A percentile compares a stretch with the other conserved stretches of the same genome.
Conservation (phyloP, 164 flowering plant genomes). For the Platanus orientalis region DNA sequence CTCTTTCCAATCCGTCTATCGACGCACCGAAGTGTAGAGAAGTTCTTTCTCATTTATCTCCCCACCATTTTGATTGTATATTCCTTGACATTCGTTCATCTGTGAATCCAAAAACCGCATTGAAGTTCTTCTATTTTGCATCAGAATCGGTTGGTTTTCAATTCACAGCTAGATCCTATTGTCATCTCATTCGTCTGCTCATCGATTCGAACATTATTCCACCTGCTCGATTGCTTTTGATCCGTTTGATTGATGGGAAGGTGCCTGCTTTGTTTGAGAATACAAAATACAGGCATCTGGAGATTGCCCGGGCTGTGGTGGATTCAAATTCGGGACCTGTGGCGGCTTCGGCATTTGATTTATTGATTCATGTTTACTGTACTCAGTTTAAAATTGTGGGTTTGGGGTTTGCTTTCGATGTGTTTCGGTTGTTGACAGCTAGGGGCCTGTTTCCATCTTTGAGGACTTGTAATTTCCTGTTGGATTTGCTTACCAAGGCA, state of each 20-base stretch:
- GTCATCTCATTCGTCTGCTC: slow-evolving; percentile 51
- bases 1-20: slow-evolving; percentile 36
- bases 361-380: slow-evolving; percentile 47
- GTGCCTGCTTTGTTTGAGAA: slow-evolving; percentile 29
- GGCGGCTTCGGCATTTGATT: slow-evolving; percentile 29
- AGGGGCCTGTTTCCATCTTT: slow-evolving; percentile 39
- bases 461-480: slow-evolving; percentile 40
- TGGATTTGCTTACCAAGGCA: slow-evolving; percentile 42
- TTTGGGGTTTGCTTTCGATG: slow-evolving; percentile 30
- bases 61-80: slow-evolving; percentile 34
- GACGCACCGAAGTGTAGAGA: slow-evolving; percentile 31
- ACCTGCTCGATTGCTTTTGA: slow-evolving; percentile 58
- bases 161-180: slow-evolving; percentile 58
- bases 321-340: neutral
- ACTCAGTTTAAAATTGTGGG: slow-evolving; percentile 37
- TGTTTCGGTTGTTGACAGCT: slow-evolving; percentile 24
- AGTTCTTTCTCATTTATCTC: slow-evolving; percentile 28
- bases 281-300: slow-evolving; percentile 23
- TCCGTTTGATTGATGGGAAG: slow-evolving; percentile 60
- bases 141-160: slow-evolving; percentile 28
- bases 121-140: slow-evolving; percentile 56
- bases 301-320: slow-evolving; percentile 26
- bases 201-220: slow-evolving; percentile 25
- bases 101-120: slow-evolving; percentile 36
- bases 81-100: slow-evolving; percentile 21